A percentile compares a stretch with the other conserved stretches of the same genome.
Conservation (phyloP, 495 filamentous ascomycete genomes). For the Evernia prunastri region DNA sequence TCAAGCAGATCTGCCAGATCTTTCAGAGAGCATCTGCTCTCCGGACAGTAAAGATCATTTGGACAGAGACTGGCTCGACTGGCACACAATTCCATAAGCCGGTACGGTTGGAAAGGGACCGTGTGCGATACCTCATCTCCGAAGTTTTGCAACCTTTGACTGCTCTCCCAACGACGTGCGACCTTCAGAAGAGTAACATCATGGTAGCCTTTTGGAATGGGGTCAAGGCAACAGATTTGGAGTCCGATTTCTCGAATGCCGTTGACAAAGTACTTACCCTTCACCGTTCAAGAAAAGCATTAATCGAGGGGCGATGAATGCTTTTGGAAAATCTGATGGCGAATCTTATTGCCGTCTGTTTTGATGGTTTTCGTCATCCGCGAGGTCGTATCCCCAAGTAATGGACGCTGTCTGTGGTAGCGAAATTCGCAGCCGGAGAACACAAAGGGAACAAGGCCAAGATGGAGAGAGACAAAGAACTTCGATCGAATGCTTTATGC, state of each 20-base stretch:
- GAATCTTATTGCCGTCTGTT: not conserved
- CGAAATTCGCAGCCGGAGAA: not conserved
- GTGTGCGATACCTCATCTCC: not conserved
- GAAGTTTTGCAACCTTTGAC: constrained; percentile 2
- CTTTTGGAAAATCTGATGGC: not conserved
- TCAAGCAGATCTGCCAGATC: constrained; percentile 1
- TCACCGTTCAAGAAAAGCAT: not conserved
- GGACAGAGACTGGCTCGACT: constrained; percentile 12
- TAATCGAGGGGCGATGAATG: not conserved
- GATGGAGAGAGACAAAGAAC: not conserved
- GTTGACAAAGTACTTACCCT: not conserved
- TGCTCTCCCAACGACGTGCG: not conserved
- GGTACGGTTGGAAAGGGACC: not conserved
- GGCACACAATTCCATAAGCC: not conserved
- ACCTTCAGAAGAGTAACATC: constrained; percentile 6
- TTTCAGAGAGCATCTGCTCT: not conserved
- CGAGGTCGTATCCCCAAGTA: not conserved
- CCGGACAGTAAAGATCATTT: constrained; percentile 5
- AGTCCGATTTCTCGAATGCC: not conserved
- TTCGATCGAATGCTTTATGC: not conserved
- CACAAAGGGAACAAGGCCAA: not conserved
- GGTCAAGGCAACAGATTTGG: not conserved
- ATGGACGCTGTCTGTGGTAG: not conserved
- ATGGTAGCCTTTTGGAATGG: not conserved
- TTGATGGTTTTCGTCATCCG: not conserved